phyloP scores from a whole-genome alignment of 768 basidiomycete genomes.

The Kondoa subrosea region DNA sequence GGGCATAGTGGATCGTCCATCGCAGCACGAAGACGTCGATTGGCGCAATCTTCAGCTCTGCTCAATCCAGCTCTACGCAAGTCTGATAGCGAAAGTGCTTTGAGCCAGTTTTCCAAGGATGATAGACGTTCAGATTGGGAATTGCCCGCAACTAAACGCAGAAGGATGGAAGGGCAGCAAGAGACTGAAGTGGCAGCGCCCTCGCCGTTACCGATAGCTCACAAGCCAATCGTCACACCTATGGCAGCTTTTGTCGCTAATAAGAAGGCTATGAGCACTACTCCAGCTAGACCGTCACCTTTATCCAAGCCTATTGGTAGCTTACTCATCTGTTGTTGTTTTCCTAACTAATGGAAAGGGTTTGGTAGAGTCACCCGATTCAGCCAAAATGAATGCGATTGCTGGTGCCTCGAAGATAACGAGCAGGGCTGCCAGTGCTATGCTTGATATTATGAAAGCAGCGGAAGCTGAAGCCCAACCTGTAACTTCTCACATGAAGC shows the following conservation, averaged over 20 bases:
- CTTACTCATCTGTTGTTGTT: neutral
- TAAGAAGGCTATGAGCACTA: too few species aligned
- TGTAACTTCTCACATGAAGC: neutral
- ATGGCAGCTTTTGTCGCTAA: neutral
- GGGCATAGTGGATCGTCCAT: neutral
- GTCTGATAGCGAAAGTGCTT: neutral
- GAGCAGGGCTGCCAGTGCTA: neutral
- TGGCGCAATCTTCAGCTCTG: neutral
- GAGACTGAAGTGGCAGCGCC: neutral
- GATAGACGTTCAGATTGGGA: neutral
- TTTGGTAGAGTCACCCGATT: neutral
- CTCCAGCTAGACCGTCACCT: slow-evolving; percentile 2
- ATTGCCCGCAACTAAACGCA: neutral
- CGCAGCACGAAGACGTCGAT: neutral
- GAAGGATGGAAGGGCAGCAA: neutral
- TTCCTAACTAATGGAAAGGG: neutral
- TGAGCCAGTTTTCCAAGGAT: neutral
- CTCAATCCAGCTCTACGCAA: neutral
- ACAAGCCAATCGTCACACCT: neutral
- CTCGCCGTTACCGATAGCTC: neutral
- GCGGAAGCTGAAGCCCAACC: neutral
- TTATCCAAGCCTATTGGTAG: neutral
- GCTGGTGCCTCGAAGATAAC: neutral
- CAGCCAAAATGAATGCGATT: neutral
- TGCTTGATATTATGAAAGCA: slow-evolving; percentile 5